Evolutionary conservation across 176 grass and related monocot species (phyloP), one percentile per base, ranked within the genome.

Genomic region (Oryza glumipatula): DNA sequence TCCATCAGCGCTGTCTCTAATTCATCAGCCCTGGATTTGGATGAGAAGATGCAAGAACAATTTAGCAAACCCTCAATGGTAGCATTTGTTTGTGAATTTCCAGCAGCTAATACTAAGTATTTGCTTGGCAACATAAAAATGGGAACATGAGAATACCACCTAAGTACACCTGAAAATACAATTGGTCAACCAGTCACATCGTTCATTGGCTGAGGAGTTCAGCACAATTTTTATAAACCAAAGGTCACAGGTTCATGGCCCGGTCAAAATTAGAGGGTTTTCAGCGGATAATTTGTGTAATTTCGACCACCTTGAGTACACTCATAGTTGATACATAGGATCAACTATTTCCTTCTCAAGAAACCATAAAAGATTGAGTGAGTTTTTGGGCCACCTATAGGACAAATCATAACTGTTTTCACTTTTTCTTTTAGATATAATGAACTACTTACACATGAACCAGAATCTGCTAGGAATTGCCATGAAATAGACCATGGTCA

Each of bases 1-100:
- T 99, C 96, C 91, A 99, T 99, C 45, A 99, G 74, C 67, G 96
- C 96, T 87, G 94, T 99, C 74, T 99, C 96, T 68, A 99, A 72
- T 83, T 99, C 96, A 89, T 99, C 96, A 44, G 96, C 94, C 86
- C 96, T 99, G 74, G 70, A 74, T 74, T 75, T 54, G 65, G 78
- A 75, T 64, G 73, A 35, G 39, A 92, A 74, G 24, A 74, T 76
- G 73, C 73, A 48, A 73, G 32, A 72, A 9, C 26, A 79, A 23
- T 38, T 88, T 26, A 84, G 69, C 19, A 75, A 41, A 64, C 16
- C 32, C 11, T 44, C 45, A 66, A 72, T 30, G 23, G 22, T 35
- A 63, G 10, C 72, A 44, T 65, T 46, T 48, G 39, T 74, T 65
- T 12, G 17, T 48, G 9, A 33, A 9, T 35, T 43, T n/a, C 56